Conservation (phyloP, 2,329 filamentous ascomycete species). For the Talaromyces sp. region DNA sequence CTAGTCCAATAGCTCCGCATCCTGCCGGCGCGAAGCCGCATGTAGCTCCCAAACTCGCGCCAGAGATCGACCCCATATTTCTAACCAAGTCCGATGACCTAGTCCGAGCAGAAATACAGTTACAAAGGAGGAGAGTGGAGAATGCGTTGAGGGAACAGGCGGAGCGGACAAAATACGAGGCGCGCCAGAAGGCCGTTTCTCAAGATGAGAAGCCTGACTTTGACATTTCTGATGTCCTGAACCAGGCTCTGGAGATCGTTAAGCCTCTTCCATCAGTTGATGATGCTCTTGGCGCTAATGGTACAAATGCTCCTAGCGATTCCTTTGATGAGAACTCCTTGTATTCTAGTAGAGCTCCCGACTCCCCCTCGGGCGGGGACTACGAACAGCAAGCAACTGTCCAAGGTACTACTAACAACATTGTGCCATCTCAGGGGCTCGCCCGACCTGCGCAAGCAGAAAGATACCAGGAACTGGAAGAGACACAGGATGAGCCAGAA, state of each 20-base stretch:
- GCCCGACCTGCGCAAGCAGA: background rate
- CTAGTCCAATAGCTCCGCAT: background rate
- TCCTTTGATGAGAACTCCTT: slow-evolving; percentile 92
- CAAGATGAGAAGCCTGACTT: slow-evolving; percentile 58
- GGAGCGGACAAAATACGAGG: slow-evolving; percentile 55
- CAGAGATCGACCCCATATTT: slow-evolving; percentile 75
- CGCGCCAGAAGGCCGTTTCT: slow-evolving; percentile 45
- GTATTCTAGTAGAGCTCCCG: slow-evolving; percentile 85
- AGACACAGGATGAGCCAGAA: slow-evolving; percentile 39
- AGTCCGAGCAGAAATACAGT: slow-evolving; percentile 72
- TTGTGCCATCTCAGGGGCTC: slow-evolving; percentile 16
- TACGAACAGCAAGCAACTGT: slow-evolving; percentile 16
- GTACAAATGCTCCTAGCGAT: slow-evolving; percentile 64
- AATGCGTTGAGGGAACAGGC: slow-evolving; percentile 69
- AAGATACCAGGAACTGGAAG: background rate
- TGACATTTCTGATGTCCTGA: slow-evolving; percentile 67
- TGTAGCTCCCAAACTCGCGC: slow-evolving; percentile 46
- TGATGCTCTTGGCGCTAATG: slow-evolving; percentile 49
- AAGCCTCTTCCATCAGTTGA: slow-evolving; percentile 59
- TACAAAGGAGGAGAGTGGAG: slow-evolving; percentile 79
- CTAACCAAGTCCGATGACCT: slow-evolving; percentile 82
- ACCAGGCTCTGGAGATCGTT: slow-evolving; percentile 65
- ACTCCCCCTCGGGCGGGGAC: slow-evolving; percentile 56
- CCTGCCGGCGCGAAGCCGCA: slow-evolving; percentile 22
- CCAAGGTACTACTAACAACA: slow-evolving; percentile 12